Conservation (phyloP, 768 basidiomycete species). For the Gloeophyllum trabeum region DNA sequence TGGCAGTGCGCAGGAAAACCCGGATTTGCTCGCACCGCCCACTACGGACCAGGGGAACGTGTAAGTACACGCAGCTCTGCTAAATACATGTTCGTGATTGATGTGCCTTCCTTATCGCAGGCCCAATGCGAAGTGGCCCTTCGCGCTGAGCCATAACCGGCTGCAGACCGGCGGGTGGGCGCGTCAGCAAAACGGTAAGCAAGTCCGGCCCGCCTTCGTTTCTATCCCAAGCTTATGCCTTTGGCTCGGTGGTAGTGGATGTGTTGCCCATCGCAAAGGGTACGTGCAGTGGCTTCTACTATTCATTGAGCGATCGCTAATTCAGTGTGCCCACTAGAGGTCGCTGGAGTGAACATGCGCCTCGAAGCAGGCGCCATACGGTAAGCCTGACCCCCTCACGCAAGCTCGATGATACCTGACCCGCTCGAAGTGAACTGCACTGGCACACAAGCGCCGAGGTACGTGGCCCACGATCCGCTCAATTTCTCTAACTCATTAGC, state of each 20-base stretch:
- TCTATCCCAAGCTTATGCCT: conserved; percentile 11
- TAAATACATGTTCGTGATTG: background rate
- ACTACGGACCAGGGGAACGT: conserved; percentile 48
- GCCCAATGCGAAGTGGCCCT: conserved; percentile 52
- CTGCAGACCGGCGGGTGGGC: conserved; percentile 58
- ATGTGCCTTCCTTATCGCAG: conserved; percentile 11
- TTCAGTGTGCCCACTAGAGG: conserved; percentile 8
- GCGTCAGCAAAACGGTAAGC: conserved; percentile 44
- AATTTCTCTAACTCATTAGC: too few species aligned
- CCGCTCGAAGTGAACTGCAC: conserved; percentile 21
- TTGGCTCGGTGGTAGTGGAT: conserved; percentile 16
- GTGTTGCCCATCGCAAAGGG: conserved; percentile 27
- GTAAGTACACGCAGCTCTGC: conserved; percentile 13
- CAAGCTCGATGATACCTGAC: background rate
- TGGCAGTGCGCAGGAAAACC: conserved; percentile 42
- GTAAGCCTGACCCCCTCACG: too few species aligned
- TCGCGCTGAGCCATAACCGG: conserved; percentile 48
- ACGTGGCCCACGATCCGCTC: background rate
- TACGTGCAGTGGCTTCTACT: conserved; percentile 4
- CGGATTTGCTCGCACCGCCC: conserved; percentile 48
- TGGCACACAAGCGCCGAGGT: conserved; percentile 22
- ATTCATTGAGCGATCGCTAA: conserved; percentile 3
- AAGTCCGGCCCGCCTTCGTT: background rate
- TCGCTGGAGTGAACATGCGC: conserved; percentile 28
- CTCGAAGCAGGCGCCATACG: conserved; percentile 19